Conservation (phyloP, 139 green algal genomes). For the Klebsormidium nitens region DNA sequence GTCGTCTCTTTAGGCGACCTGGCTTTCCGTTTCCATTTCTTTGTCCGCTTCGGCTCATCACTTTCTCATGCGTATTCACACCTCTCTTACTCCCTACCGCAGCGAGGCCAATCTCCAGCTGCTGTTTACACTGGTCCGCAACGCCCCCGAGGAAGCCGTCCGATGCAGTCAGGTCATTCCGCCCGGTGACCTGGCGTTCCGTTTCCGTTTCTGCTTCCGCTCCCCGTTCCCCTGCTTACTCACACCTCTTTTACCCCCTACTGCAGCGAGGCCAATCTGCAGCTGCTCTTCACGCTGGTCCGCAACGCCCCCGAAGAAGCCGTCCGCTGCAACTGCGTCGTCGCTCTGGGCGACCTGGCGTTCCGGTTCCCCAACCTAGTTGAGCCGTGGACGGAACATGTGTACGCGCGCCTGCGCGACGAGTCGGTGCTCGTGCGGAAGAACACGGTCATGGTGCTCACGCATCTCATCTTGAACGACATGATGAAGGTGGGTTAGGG, state of each 20-base stretch:
- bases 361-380: constrained; percentile 86
- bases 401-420: constrained; percentile 71
- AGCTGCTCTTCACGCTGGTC: constrained; percentile 39
- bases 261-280: constrained; percentile 48
- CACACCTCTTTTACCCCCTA: constrained; percentile 53
- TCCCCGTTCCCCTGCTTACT: background rate
- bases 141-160: constrained; percentile 39
- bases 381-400: constrained; percentile 83
- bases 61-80: too few relatives aligned
- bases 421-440: constrained; percentile 51
- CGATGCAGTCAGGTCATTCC: constrained; percentile 76
- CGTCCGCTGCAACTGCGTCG: constrained; percentile 70
- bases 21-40: constrained; percentile 76
- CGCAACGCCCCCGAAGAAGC: constrained; percentile 30
- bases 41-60: too few relatives aligned
- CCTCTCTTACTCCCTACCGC: constrained; percentile 58
- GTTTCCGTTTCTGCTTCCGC: too few relatives aligned
- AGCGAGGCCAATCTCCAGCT: constrained; percentile 45
- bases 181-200: constrained; percentile 79
- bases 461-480: constrained; percentile 92
- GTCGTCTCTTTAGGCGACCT: constrained; percentile 86
- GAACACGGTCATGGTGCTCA: constrained; percentile 79
- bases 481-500: constrained; percentile 83
- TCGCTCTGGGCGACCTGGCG: constrained; percentile 83
- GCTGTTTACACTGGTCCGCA: constrained; percentile 36